These are phyloP conservation scores for Pythium scleroteichum DNA, from an alignment of 352 stramenopile species.

Conservation along the genomic window DNA sequence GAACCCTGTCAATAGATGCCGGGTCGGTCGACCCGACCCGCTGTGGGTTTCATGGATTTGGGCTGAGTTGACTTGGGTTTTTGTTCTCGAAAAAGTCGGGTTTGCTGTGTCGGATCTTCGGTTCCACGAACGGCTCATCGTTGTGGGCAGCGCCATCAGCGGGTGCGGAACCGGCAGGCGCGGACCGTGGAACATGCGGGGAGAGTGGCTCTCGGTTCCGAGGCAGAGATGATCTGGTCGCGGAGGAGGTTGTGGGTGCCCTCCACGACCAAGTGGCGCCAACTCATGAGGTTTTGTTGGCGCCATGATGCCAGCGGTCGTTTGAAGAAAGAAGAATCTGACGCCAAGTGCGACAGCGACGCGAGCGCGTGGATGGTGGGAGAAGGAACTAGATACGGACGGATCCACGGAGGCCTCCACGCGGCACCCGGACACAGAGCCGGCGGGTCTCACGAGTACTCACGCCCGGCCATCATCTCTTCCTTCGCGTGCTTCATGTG, in stretches of 20 bases:
- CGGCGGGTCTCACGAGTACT: neutral
- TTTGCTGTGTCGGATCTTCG: too few relatives aligned
- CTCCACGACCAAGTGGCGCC: neutral
- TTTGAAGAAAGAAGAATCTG: slow-evolving; percentile 22
- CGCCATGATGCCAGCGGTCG: slow-evolving; percentile 9
- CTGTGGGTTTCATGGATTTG: too few relatives aligned
- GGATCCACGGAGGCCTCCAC: neutral
- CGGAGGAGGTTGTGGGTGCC: too few relatives aligned
- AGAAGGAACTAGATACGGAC: slow-evolving; percentile 12
- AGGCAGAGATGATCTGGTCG: slow-evolving; percentile 5
- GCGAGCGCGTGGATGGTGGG: slow-evolving; percentile 10
- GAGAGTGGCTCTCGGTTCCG: neutral
- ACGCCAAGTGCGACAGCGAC: slow-evolving; percentile 20
- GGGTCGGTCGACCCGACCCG: neutral
- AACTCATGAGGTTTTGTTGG: slow-evolving; percentile 25
- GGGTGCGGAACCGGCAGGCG: too few relatives aligned
- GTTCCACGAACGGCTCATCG: too few relatives aligned
- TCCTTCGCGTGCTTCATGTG: neutral
- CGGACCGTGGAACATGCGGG: neutral
- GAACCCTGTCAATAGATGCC: neutral
- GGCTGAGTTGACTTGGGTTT: too few relatives aligned
- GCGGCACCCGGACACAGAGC: slow-evolving; percentile 13
- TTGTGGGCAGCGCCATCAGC: too few relatives aligned
- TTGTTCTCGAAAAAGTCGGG: too few relatives aligned
- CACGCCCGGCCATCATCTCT: too few relatives aligned